Evolutionary conservation across 768 basidiomycete species (phyloP).

Genomic region (Rhodocollybia butyracea): DNA sequence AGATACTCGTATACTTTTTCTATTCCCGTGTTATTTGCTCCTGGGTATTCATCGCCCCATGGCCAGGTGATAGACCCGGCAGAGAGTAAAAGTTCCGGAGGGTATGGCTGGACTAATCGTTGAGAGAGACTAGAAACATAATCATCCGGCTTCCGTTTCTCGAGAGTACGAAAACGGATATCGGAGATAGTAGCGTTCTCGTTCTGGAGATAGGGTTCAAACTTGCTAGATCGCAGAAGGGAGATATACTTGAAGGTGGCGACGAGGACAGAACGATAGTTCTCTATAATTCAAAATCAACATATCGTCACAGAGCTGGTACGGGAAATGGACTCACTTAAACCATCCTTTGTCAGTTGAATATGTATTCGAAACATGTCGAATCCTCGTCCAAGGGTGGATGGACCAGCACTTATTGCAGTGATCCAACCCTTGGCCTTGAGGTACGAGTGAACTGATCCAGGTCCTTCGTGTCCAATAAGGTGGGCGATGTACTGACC

Average conservation of each 20-base stretch:
- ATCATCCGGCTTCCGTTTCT: slow-evolving; percentile 75
- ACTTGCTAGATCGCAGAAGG: slow-evolving; percentile 57
- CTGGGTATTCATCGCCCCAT: slow-evolving; percentile 54
- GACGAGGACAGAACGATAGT: slow-evolving; percentile 69
- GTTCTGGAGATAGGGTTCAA: slow-evolving; percentile 66
- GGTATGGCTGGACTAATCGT: slow-evolving; percentile 76
- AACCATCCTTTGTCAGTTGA: slow-evolving; percentile 80
- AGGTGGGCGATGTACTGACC: slow-evolving; percentile 74
- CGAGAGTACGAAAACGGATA: slow-evolving; percentile 82
- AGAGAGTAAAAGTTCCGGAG: slow-evolving; percentile 70
- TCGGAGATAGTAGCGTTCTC: slow-evolving; percentile 71
- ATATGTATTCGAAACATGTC: slow-evolving; percentile 86
- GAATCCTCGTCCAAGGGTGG: slow-evolving; percentile 76
- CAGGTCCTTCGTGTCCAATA: slow-evolving; percentile 89
- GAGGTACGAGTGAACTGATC: slow-evolving; percentile 87
- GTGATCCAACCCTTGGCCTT: slow-evolving; percentile 89
- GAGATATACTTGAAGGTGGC: slow-evolving; percentile 78
- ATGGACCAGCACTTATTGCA: slow-evolving; percentile 64
- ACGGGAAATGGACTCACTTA: slow-evolving; percentile 51
- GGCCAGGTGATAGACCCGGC: slow-evolving; percentile 71
- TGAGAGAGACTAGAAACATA: slow-evolving; percentile 79
- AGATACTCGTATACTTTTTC: slow-evolving; percentile 60
- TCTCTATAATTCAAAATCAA: slow-evolving; percentile 42
- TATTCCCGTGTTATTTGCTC: slow-evolving; percentile 31
- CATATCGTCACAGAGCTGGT: not conserved